Percentiles rank a stretch among this genome's conserved stretches.
Evolutionary conservation across 2,329 filamentous ascomycete species (phyloP).

Genomic region (Aspergillaceae sp.): DNA sequence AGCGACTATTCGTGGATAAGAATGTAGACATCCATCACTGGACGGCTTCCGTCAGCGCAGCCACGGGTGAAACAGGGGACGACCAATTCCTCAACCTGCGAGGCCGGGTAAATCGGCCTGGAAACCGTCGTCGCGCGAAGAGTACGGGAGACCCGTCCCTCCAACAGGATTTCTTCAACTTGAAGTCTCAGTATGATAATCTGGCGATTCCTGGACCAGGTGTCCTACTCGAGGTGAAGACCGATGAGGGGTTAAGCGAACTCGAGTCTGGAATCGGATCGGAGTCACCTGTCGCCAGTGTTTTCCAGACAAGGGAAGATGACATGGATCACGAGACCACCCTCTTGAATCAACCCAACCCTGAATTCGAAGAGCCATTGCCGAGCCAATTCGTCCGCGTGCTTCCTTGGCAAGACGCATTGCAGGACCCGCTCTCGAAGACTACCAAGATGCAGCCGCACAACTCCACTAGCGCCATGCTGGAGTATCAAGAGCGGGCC

Average conservation of each 20-base stretch:
- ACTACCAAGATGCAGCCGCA: slow-evolving; percentile 38
- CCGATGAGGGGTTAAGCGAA: slow-evolving; percentile 25
- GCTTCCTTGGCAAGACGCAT: slow-evolving; percentile 44
- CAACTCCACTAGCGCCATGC: slow-evolving; percentile 49
- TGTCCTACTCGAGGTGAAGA: slow-evolving; percentile 37
- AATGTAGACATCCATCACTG: slow-evolving; percentile 47
- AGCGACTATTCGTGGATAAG: slow-evolving; percentile 41
- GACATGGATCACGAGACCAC: slow-evolving; percentile 9
- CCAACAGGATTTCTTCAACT: slow-evolving; percentile 27
- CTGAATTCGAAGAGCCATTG: slow-evolving; percentile 24
- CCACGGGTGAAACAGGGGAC: slow-evolving; percentile 34
- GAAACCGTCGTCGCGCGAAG: slow-evolving; percentile 39
- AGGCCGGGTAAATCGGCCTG: slow-evolving; percentile 13
- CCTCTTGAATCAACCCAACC: slow-evolving; percentile 13
- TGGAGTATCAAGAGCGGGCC: slow-evolving; percentile 41
- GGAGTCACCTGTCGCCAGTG: slow-evolving; percentile 18
- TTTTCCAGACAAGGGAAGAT: slow-evolving; percentile 13
- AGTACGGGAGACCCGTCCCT: slow-evolving; percentile 30
- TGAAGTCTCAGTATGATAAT: slow-evolving; percentile 22
- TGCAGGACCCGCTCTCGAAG: slow-evolving; percentile 19
- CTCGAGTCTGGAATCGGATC: slow-evolving; percentile 20
- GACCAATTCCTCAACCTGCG: slow-evolving; percentile 12
- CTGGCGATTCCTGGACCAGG: slow-evolving; percentile 45
- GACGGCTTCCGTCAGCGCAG: slow-evolving; percentile 44
- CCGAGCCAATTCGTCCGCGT: slow-evolving; percentile 31